Base-by-base conservation (phyloP, 495 filamentous ascomycete genomes). In the Chaetomium fimeti region DNA sequence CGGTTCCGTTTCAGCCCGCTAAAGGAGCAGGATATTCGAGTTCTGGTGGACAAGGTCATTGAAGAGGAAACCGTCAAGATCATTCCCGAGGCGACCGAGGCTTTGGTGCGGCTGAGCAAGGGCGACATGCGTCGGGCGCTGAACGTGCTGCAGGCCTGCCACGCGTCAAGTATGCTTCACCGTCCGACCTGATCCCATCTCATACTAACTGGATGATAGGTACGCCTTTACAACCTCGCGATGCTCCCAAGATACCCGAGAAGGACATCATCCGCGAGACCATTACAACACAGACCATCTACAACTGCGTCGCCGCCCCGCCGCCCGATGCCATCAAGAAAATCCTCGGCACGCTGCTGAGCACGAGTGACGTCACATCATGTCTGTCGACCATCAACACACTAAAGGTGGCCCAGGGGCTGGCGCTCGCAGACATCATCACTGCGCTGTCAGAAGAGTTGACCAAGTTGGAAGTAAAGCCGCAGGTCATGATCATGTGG, bases 141-240 rank as follows among this genome's bases (percentile, higher is more conserved):
- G 61, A 98, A 98, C 72, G 94, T 98, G 16, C 84, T 98, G 6
- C 95, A 98, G 76, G 95, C 95, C 15, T 98, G 95, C 68, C 90
- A 96, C 74, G 95, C 94, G 36, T 92, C 91, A 65, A 94, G 91
- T 88, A 86, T 74, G 82, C 56, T 22, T 66, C 0, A 8, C 16
- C 36, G 29, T 29, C 11, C 22, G 5, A 43, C 1, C 5, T n/a
- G 45, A 3, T 16, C 15, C 3, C 1, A 1, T 4, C 16, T 7
- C 7, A 29, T 56, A 25, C 72, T 77, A 55, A 78, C 59, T 24
- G 11, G 2, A 16, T 11, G 13, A 60, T 20, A 82, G 80, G 89
- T 65, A 92, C 88, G 40, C 91, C 91, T 1, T 81, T 95, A 42
- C 89, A 88, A 32, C 77, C 84, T 12, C 85, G 82, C 56, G 81